Evolutionary conservation across 2,329 filamentous ascomycete species (phyloP).

Genomic region (Chrysoporthe puriensis): DNA sequence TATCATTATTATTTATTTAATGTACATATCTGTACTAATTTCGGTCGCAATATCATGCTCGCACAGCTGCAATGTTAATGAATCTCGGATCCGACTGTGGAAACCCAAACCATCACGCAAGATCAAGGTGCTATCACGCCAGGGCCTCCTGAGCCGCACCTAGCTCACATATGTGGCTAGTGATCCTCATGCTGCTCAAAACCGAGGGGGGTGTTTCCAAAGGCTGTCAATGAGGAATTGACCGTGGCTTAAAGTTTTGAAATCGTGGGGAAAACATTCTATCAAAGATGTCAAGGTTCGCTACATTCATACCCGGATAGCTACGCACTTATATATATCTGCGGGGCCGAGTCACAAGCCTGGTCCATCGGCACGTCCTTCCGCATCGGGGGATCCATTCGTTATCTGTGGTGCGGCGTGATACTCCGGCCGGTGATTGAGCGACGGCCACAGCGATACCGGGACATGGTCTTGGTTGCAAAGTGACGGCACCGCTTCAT

Average conservation of each 20-base stretch:
- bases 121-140: constrained; percentile 6
- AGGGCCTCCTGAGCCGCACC: not conserved
- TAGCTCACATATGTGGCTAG: not conserved
- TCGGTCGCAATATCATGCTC: no score
- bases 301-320: not conserved
- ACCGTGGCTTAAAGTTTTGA: no score
- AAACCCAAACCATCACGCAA: constrained; percentile 8
- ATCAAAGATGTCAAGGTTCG: not conserved
- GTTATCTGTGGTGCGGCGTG: constrained; percentile 6
- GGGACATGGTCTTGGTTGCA: not conserved
- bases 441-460: constrained; percentile 4
- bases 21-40: not conserved
- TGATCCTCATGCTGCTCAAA: not conserved
- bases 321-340: not conserved
- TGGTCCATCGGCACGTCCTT: constrained; percentile 2
- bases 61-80: not conserved
- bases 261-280: not conserved
- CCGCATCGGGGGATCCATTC: not conserved
- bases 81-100: not conserved
- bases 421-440: not conserved
- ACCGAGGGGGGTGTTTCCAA: not conserved
- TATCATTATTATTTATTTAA: not conserved
- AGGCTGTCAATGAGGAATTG: not conserved
- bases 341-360: not conserved
- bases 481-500: not conserved